Base-by-base conservation (phyloP, 305 asterid species). In the Fraxinus dipetala region DNA sequence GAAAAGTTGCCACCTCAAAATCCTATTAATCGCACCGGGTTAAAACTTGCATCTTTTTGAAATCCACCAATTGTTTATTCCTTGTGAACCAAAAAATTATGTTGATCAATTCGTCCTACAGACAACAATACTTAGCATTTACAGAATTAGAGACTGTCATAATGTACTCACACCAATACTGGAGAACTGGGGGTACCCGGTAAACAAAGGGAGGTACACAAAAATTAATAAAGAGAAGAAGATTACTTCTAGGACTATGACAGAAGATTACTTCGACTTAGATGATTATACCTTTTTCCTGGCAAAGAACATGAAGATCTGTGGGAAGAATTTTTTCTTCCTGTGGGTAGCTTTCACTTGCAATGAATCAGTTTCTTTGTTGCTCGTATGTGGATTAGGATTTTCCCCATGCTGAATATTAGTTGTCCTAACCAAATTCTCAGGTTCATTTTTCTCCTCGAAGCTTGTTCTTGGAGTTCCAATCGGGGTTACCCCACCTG, bases 261-360 rank as follows among this genome's bases (percentile, higher is more conserved):
- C 16, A 26, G 48, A 80, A 70, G 35, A 72, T 76, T 43, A 84
- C 4, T 86, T 83, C 31, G 87, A 70, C 81, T 90, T 90, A 32
- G 88, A 83, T 28, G 87, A 22, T 74, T 83, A 87, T 6, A 85
- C 40, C 87, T 92, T 93, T 90, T 80, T 90, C 80, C 86, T 90
- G 5, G 85, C 94, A 59, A 94, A 84, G 83, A 94, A 91, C 98
- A 89, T 92, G 86, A 94, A 87, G 82, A 94, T 80, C 78, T 90
- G 77, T 0, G 98, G 98, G 86, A 94, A 90, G 88, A 90, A 86
- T 75, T 83, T 92, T 88, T 91, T 93, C 92, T 92, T 93, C 83
- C 90, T 93, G 91, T 85, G 90, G 0, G 77, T 35, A 38, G 10
- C 84, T 78, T 77, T 89, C 22, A 54, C 77, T 9, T 89, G 92